These are phyloP conservation scores for Pseudonitzschia multiseries DNA, from an alignment of 108 stramenopile genomes.

Conservation along the genomic window DNA sequence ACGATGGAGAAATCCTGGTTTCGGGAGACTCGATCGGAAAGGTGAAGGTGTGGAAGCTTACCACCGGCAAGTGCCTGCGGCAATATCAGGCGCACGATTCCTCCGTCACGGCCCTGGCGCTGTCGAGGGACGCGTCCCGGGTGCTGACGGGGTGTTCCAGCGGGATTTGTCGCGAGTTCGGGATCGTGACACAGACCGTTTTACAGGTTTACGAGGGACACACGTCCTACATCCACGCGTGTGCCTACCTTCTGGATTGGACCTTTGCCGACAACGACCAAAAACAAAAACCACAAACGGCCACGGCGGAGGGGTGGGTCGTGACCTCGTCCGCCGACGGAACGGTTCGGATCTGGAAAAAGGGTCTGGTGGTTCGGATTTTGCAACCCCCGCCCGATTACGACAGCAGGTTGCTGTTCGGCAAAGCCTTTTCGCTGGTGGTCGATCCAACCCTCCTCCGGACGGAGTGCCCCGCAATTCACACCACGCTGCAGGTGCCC, in stretches of 20 bases:
- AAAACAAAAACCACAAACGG: constrained; percentile 4
- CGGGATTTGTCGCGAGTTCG: constrained; percentile 70
- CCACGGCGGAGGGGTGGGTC: constrained; percentile 39
- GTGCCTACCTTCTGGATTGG: constrained; percentile 48
- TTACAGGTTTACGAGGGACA: constrained; percentile 91
- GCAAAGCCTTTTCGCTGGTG: constrained; percentile 23
- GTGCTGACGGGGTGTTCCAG: constrained; percentile 76
- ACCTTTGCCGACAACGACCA: constrained; percentile 5
- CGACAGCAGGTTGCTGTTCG: background rate
- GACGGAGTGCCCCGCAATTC: constrained; percentile 41
- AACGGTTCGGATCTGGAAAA: constrained; percentile 84
- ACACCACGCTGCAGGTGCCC: constrained; percentile 61
- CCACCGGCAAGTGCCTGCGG: constrained; percentile 76
- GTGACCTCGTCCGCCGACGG: constrained; percentile 91
- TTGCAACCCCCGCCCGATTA: constrained; percentile 19
- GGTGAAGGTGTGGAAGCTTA: constrained; percentile 81
- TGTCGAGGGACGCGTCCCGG: constrained; percentile 64
- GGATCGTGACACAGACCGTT: constrained; percentile 67
- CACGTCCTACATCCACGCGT: constrained; percentile 76
- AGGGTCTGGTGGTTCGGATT: constrained; percentile 19
- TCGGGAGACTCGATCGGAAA: constrained; percentile 72
- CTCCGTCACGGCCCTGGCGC: constrained; percentile 57
- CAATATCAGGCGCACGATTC: constrained; percentile 65
- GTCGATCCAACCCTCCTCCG: constrained; percentile 36
- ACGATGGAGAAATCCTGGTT: constrained; percentile 85